Evolutionary conservation across 108 stramenopile species (phyloP), one percentile per base, ranked within the genome.

Genomic region (Cyclotella kingstonii): DNA sequence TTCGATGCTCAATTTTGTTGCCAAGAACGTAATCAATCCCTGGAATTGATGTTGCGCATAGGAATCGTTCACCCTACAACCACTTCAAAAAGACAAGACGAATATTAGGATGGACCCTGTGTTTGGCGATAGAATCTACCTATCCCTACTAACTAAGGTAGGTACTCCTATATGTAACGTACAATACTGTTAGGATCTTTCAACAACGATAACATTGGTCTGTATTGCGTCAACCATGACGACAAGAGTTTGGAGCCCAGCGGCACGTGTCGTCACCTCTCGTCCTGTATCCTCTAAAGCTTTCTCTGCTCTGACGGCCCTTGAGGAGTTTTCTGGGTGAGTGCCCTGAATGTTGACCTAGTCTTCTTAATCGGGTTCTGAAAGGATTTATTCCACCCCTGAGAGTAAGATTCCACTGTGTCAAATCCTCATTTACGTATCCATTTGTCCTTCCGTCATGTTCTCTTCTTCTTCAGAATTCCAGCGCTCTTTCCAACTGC

Each of bases 291-390:
- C 71, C 15, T 55, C 31, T 30, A 63, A 71, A 62, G 70, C 42
- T 19, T 83, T 85, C 31, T 82, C 84, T n/a, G 79, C 79, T 7
- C 45, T 85, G 27, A 70, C 76, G 9, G 72, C 80, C n/a, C 65
- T 73, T 9, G 72, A 85, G 33, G 84, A 85, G 61, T 82, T 78
- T 45, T 81, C 84, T 25, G 84, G 81, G 84, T 85, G 52, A 82
- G 84, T 33, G 47, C 29, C n/a, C 39, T 38, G 49, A 21, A 35
- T 19, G 8, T 15, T 28, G 19, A 19, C 2, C 5, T 33, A 6
- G 19, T 18, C 11, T 57, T 17, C 5, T 8, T 47, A 27, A 36
- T 33, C 40, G 25, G 7, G 14, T 2, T 28, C 11, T 25, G 25
- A 10, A 45, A 40, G 22, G 15, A 43, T 21, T 21, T 25, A 15